Percentiles rank a stretch among this genome's conserved stretches.
phyloP scores from a whole-genome alignment of 2,329 filamentous ascomycete genomes.

The Podosphaera fusca region DNA sequence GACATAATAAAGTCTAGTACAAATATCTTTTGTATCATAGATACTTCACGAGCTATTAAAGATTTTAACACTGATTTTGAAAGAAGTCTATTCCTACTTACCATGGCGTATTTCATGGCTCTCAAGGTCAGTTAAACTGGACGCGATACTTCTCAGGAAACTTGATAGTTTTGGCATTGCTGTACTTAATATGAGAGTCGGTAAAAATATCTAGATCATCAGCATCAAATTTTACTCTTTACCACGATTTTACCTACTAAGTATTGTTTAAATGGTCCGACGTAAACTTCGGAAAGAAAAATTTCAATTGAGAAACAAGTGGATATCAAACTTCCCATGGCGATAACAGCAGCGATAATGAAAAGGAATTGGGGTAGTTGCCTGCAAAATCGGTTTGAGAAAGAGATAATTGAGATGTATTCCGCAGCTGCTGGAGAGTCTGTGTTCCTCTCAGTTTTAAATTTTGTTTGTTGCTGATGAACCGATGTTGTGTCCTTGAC shows the following conservation, averaged over 20 bases:
- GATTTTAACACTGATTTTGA: not conserved
- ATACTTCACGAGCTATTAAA: conserved; percentile 45
- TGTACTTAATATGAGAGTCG: conserved; percentile 67
- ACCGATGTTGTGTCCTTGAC: conserved; percentile 67
- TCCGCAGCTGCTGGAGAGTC: conserved; percentile 56
- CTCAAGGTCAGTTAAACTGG: conserved; percentile 56
- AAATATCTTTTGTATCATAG: conserved; percentile 81
- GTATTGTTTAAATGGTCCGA: conserved; percentile 66
- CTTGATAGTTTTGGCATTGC: conserved; percentile 57
- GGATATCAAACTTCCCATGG: conserved; percentile 63
- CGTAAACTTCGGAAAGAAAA: conserved; percentile 85
- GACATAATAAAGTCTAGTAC: conserved; percentile 93
- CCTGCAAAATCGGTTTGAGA: conserved; percentile 34
- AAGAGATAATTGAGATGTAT: conserved; percentile 34
- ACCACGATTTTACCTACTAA: conserved; percentile 31
- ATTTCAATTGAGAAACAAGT: conserved; percentile 83
- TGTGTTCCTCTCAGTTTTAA: conserved; percentile 53
- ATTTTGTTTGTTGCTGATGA: conserved; percentile 54
- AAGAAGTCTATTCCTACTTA: conserved; percentile 12
- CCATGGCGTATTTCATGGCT: conserved; percentile 76
- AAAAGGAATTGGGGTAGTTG: conserved; percentile 52
- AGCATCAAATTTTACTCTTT: conserved; percentile 1
- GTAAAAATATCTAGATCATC: conserved; percentile 49
- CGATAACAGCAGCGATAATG: conserved; percentile 44
- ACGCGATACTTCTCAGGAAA: conserved; percentile 54